Base-by-base conservation (phyloP, 2,329 filamentous ascomycete genomes). In the Fusarium sp. region DNA sequence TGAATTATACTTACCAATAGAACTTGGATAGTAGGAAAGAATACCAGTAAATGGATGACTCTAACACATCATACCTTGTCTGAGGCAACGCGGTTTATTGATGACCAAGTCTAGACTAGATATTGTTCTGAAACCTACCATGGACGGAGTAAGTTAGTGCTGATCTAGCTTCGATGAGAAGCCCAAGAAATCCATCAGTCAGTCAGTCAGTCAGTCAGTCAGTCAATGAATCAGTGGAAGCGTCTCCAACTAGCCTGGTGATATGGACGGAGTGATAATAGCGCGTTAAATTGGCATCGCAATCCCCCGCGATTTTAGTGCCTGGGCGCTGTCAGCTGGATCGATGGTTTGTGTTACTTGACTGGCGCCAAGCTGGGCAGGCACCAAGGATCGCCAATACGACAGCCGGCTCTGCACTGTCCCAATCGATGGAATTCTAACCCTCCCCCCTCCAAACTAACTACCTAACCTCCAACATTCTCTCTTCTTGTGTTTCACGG, bases 401-500 rank as follows among this genome's bases (percentile, higher is more conserved):
- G 23, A 33, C 45, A 33, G 8, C 35, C 17, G 15, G 43, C 19
- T 42, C 60, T 50, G 53, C 57, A 57, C 57, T 54, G 44, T 38
- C 15, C 33, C 44, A 47, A 35, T 17, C 55, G 37, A 39, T 38
- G 15, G 29, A 33, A 17, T 39, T 10, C 25, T 8, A 25, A 25
- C 23, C 23, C 23, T 25, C 23, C 23, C 19, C 44, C 38, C 48
- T 33, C 14, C 37, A 41, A 49, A 36, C 36, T 45, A 19, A 36
- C 36, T 45, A 19, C 32, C 36, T 45, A 63, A 63, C 57, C 44
- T 42, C 32, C 27, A 19, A 11, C 32, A 52, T 39, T 32, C 21
- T 55, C 41, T 63, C 56, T 57, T 39, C 57, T 48, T 47, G 62
- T 64, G 61, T 65, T 64, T 57, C 61, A 65, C 61, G 41, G 29